Percentiles rank a stretch among this genome's conserved stretches.
phyloP scores from a whole-genome alignment of 2,329 filamentous ascomycete species.

The Fusarium concolor region DNA sequence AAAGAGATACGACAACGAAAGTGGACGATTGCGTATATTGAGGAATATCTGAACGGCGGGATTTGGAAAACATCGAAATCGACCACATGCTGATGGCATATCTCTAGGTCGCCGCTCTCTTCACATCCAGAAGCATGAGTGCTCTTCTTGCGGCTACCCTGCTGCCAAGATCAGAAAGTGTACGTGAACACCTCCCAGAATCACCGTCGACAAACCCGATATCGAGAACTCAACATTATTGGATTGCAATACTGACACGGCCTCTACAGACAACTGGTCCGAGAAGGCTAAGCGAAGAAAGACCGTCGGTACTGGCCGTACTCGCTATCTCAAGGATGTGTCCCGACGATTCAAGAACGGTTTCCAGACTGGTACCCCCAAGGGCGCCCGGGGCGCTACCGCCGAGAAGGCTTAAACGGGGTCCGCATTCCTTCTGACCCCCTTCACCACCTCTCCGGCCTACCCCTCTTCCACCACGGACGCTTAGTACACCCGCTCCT shows the following conservation, averaged over 20 bases:
- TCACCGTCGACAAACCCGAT: constrained; percentile 17
- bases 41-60: constrained; percentile 25
- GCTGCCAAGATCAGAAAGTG: constrained; percentile 98
- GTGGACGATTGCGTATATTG: constrained; percentile 25
- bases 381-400: constrained; percentile 78
- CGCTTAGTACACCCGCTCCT: constrained; percentile 12
- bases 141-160: constrained; percentile 94
- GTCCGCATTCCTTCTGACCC: constrained; percentile 34
- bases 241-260: constrained; percentile 34
- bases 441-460: constrained; percentile 30
- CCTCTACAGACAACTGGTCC: constrained; percentile 90
- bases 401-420: constrained; percentile 53
- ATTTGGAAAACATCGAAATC: constrained; percentile 2
- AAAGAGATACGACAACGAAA: constrained; percentile 20
- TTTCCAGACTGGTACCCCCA: constrained; percentile 91
- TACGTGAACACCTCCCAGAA: constrained; percentile 67
- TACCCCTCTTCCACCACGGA: constrained; percentile 28
- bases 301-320: constrained; percentile 97
- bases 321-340: constrained; percentile 93
- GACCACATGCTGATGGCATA: constrained; percentile 43
- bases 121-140: constrained; percentile 99
- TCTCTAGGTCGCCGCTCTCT: constrained; percentile 88
- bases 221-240: constrained; percentile 11
- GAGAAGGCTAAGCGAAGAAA: constrained; percentile 99
- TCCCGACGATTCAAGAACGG: constrained; percentile 96